Base-by-base conservation (phyloP, 495 filamentous ascomycete species). In the Staphylotrichum tortipilum region DNA sequence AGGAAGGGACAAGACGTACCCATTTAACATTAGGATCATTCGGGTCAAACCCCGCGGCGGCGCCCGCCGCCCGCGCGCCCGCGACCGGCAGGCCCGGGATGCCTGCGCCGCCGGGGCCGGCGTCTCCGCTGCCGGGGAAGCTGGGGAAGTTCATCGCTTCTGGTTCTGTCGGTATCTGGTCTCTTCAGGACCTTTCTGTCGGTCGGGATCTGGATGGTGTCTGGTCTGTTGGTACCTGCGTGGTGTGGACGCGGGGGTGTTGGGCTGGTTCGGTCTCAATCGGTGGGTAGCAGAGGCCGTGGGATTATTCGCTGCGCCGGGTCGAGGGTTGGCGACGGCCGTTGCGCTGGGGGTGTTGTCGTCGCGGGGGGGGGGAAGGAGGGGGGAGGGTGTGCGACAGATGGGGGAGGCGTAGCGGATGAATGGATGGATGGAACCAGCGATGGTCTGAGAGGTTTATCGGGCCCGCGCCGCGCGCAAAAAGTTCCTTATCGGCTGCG, bases 1-100 rank as follows among this genome's bases (percentile, higher is more conserved):
- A n/a, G n/a, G 24, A 17, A 9, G 10, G 19, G 15, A 21, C 1
- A 19, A 24, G 3, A 53, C 42, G 26, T 48, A 60, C 56, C 57
- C 41, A 51, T 54, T 73, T 74, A 28, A 73, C 49, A 31, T 68
- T 73, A 8, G 69, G 67, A 52, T 72, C 69, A 33, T 68, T 70
- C 10, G 63, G 67, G 44, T 70, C 63, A 35, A 59, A 68, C 29
- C 52, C 55, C 30, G 38, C 50, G 28, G 40, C 14, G 26, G 26
- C 50, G 7, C 45, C 36, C 54, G n/a, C 40, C 51, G 12, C 42
- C 46, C 6, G 44, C 36, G 17, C 35, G 31, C 10, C 26, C 26
- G 54, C 54, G 23, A 48, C 28, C n/a, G n/a, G n/a, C n/a, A n/a
- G n/a, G 7, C 58, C 62, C 10, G 58, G 61, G 45, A 64, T 53